A percentile compares a stretch with the other conserved stretches of the same genome.
phyloP scores from a whole-genome alignment of 306 rosid genomes.

The Lablab purpureus region DNA sequence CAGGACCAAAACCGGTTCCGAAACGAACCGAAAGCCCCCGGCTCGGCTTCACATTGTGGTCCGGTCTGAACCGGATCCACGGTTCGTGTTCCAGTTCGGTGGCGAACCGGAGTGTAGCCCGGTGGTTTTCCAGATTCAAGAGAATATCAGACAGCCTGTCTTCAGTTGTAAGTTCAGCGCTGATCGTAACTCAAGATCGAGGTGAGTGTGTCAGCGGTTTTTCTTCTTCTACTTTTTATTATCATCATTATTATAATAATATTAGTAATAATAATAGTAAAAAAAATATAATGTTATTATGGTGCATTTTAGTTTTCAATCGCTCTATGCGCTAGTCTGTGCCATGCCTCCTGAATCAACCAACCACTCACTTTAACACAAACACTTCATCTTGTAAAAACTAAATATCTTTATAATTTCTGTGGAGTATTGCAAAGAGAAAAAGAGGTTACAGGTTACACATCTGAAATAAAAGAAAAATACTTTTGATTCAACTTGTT shows the following conservation, averaged over 20 bases:
- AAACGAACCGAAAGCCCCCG: slow-evolving; percentile 51
- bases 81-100: slow-evolving; percentile 87
- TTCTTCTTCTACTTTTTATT: neutral
- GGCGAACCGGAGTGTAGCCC: slow-evolving; percentile 99
- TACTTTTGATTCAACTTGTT: neutral
- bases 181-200: slow-evolving; percentile 77
- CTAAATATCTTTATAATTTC: too few relatives aligned
- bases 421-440: too few relatives aligned
- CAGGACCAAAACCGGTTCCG: slow-evolving; percentile 36
- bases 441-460: too few relatives aligned
- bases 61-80: slow-evolving; percentile 87
- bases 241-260: too few relatives aligned
- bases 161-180: slow-evolving; percentile 95
- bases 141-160: slow-evolving; percentile 84
- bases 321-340: too few relatives aligned
- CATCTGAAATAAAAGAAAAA: too few relatives aligned
- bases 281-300: too few relatives aligned
- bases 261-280: too few relatives aligned
- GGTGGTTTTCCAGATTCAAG: slow-evolving; percentile 89
- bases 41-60: slow-evolving; percentile 66
- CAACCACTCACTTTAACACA: neutral
- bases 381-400: neutral
- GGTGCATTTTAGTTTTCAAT: neutral
- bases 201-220: slow-evolving; percentile 47
- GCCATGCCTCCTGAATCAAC: neutral